These are phyloP conservation scores for Apiotrichum domesticum DNA, from an alignment of 1,284 basidiomycete species.

Conservation along the genomic window DNA sequence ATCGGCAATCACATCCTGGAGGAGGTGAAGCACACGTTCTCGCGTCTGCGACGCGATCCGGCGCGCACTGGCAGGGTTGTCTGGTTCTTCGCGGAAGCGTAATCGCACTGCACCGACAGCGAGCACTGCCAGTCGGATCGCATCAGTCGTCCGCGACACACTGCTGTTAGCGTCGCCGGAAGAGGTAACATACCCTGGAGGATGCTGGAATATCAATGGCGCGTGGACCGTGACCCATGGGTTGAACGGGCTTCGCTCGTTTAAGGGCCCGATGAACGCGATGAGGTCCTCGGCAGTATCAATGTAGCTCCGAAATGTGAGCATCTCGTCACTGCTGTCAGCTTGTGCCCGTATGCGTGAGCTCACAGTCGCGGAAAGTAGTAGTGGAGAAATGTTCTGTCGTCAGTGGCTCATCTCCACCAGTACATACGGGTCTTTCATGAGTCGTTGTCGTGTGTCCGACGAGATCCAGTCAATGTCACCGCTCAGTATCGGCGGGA, in stretches of 20 bases:
- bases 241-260: slow-evolving; percentile 30
- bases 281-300: slow-evolving; percentile 35
- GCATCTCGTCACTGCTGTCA: slow-evolving; percentile 29
- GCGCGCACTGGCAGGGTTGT: slow-evolving; percentile 25
- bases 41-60: slow-evolving; percentile 24
- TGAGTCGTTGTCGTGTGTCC: slow-evolving; percentile 10
- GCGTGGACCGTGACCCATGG: slow-evolving; percentile 41
- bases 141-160: slow-evolving; percentile 28
- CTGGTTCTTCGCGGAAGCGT: slow-evolving; percentile 27
- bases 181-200: slow-evolving; percentile 25
- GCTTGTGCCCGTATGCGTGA: neutral
- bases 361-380: slow-evolving; percentile 5
- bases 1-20: slow-evolving; percentile 18
- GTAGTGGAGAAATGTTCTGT: slow-evolving; percentile 6
- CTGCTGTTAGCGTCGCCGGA: slow-evolving; percentile 6
- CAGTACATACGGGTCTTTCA: slow-evolving; percentile 29
- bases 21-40: slow-evolving; percentile 21
- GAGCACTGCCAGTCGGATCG: slow-evolving; percentile 33
- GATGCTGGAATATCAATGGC: slow-evolving; percentile 32
- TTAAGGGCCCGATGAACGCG: slow-evolving; percentile 30
- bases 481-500: neutral
- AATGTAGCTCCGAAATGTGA: slow-evolving; percentile 40
- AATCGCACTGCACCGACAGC: slow-evolving; percentile 40
- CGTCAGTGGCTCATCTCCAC: neutral
- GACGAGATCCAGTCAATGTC: slow-evolving; percentile 17